Conservation (phyloP, 306 rosid genomes). For the Boehmeria nivea region DNA sequence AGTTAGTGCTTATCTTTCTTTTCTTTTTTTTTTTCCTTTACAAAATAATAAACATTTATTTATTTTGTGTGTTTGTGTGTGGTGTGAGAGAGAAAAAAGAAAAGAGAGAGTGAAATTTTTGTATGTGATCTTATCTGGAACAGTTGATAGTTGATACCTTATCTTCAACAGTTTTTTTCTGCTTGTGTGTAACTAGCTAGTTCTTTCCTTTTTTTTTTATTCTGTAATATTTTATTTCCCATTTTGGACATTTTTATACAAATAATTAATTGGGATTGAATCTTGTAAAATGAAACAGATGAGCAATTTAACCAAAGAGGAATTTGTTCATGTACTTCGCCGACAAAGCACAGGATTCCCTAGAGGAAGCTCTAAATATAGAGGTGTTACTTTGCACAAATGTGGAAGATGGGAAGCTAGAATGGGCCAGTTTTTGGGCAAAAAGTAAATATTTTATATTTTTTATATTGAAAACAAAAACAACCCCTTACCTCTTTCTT, state of each 20-base stretch:
- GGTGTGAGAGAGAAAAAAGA: background rate
- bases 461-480: background rate
- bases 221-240: background rate
- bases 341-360: conserved; percentile 99
- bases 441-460: conserved; percentile 47
- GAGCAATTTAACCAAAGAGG: conserved; percentile 91
- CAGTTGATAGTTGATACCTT: conserved; percentile 27
- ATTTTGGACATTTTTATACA: background rate
- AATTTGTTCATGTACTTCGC: conserved; percentile 97
- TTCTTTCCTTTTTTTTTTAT: background rate
- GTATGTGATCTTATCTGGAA: conserved; percentile 27
- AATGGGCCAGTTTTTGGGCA: conserved; percentile 98
- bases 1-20: conserved; percentile 32
- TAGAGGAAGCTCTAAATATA: conserved; percentile 97
- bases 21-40: background rate
- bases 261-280: background rate
- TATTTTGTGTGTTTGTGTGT: background rate
- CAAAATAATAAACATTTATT: background rate
- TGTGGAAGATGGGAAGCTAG: conserved; percentile 99
- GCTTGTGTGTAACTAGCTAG: background rate
- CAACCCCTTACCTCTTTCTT: background rate
- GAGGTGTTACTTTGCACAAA: conserved; percentile 97
- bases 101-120: background rate
- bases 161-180: conserved; percentile 6
- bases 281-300: conserved; percentile 39